Evolutionary conservation across 2,329 filamentous ascomycete genomes (phyloP).

Genomic region (Tolypocladium endophyticum): DNA sequence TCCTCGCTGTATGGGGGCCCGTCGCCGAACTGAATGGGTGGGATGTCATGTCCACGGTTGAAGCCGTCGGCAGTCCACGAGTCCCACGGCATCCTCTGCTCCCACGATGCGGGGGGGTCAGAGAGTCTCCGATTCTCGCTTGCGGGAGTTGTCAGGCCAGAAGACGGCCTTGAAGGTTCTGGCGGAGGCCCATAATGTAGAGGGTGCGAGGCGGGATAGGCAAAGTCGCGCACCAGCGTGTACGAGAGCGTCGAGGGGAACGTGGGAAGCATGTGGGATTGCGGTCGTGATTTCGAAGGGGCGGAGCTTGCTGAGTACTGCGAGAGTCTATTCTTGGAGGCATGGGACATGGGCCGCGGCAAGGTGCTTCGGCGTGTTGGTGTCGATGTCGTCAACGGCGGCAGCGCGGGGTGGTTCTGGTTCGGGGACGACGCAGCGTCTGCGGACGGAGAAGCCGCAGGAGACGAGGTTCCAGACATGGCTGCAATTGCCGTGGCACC

Average conservation of each 20-base stretch:
- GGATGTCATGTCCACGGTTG: slow-evolving; percentile 58
- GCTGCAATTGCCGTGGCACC: slow-evolving; percentile 33
- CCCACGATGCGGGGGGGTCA: slow-evolving; percentile 69
- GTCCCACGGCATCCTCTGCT: slow-evolving; percentile 53
- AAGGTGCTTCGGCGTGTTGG: slow-evolving; percentile 47
- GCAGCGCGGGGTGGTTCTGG: slow-evolving; percentile 35
- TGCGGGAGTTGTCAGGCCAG: slow-evolving; percentile 72
- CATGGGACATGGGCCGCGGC: slow-evolving; percentile 61
- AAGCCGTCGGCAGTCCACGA: slow-evolving; percentile 42
- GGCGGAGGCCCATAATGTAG: slow-evolving; percentile 90
- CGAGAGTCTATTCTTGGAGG: slow-evolving; percentile 71
- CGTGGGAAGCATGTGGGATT: slow-evolving; percentile 70
- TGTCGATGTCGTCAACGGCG: slow-evolving; percentile 48
- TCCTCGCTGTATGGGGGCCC: slow-evolving; percentile 93
- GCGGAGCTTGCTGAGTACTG: slow-evolving; percentile 68
- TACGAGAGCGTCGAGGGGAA: slow-evolving; percentile 82
- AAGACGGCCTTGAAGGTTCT: slow-evolving; percentile 58
- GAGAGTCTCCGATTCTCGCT: slow-evolving; percentile 76
- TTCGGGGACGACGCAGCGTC: slow-evolving; percentile 33
- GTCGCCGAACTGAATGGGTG: slow-evolving; percentile 75
- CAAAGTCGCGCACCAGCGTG: slow-evolving; percentile 90
- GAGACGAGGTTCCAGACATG: slow-evolving; percentile 47
- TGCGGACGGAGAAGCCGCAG: slow-evolving; percentile 41
- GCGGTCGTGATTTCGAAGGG: slow-evolving; percentile 62
- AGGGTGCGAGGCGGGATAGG: slow-evolving; percentile 72